A percentile compares a stretch with the other conserved stretches of the same genome.
Evolutionary conservation across 345 rosid genomes (phyloP).

Genomic region (Gossypium bickii): DNA sequence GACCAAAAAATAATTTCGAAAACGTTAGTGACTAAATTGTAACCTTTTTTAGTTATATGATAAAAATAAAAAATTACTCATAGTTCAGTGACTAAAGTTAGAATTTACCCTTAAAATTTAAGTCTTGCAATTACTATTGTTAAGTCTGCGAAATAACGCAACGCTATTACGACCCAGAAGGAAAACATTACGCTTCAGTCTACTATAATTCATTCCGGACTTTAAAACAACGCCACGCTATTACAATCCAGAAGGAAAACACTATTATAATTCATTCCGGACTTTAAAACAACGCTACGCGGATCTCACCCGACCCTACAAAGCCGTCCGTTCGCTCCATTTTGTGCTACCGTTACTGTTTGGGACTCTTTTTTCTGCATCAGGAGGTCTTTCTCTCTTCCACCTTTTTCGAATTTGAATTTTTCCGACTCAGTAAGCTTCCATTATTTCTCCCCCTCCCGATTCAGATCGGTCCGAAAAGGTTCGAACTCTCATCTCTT

Average conservation of each 20-base stretch:
- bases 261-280: not conserved
- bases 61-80: too few relatives aligned
- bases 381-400: not conserved
- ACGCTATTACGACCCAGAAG: too few relatives aligned
- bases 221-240: conserved; percentile 17
- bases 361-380: not conserved
- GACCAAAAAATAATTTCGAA: too few relatives aligned
- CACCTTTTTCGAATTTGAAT: not conserved
- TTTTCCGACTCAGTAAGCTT: not conserved
- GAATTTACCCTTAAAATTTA: too few relatives aligned
- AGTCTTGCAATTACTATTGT: too few relatives aligned
- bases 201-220: conserved; percentile 1
- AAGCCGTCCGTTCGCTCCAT: not conserved
- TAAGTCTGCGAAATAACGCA: too few relatives aligned
- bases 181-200: too few relatives aligned
- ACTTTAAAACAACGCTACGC: conserved; percentile 27
- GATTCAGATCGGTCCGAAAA: conserved; percentile 1
- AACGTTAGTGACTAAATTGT: too few relatives aligned
- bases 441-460: not conserved
- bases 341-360: not conserved
- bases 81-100: not conserved
- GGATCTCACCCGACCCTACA: not conserved
- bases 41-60: too few relatives aligned
- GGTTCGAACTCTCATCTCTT: not conserved
- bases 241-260: not conserved